These are phyloP conservation scores for Xerocomus minutiporus DNA, from an alignment of 1,284 basidiomycete species.

Conservation along the genomic window DNA sequence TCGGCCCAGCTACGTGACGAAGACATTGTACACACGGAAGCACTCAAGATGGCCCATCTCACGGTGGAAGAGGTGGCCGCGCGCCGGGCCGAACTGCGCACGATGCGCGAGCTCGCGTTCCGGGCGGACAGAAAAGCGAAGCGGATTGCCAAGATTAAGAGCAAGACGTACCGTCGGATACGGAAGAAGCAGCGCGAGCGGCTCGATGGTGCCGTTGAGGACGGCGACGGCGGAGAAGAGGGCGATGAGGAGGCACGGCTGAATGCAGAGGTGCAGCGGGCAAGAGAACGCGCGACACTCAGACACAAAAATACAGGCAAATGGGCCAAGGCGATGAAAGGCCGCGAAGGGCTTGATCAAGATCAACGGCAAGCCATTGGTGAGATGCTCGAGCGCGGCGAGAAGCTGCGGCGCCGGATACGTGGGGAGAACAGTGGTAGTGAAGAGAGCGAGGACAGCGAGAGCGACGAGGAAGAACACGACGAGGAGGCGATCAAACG, in stretches of 20 bases:
- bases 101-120: constrained; percentile 92
- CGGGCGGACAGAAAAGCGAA: constrained; percentile 90
- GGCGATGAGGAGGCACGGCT: constrained; percentile 53
- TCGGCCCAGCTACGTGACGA: constrained; percentile 78
- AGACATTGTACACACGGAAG: constrained; percentile 72
- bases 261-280: constrained; percentile 74
- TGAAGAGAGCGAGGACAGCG: constrained; percentile 45
- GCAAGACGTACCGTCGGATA: constrained; percentile 86
- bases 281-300: constrained; percentile 81
- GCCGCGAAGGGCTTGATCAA: constrained; percentile 58
- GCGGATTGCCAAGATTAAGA: constrained; percentile 93
- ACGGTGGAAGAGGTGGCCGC: constrained; percentile 79
- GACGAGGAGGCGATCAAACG: constrained; percentile 54
- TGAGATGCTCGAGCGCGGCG: constrained; percentile 74
- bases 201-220: constrained; percentile 47
- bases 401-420: constrained; percentile 70
- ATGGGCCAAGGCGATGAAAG: constrained; percentile 70
- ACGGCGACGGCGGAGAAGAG: constrained; percentile 35
- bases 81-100: constrained; percentile 76
- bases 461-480: constrained; percentile 40
- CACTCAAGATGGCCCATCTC: constrained; percentile 77
- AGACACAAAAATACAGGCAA: constrained; percentile 81
- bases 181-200: constrained; percentile 74
- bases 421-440: constrained; percentile 49
- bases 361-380: constrained; percentile 70